Evolutionary conservation across 176 grass and related monocot species (phyloP).

Genomic region (Eragrostis curvula): DNA sequence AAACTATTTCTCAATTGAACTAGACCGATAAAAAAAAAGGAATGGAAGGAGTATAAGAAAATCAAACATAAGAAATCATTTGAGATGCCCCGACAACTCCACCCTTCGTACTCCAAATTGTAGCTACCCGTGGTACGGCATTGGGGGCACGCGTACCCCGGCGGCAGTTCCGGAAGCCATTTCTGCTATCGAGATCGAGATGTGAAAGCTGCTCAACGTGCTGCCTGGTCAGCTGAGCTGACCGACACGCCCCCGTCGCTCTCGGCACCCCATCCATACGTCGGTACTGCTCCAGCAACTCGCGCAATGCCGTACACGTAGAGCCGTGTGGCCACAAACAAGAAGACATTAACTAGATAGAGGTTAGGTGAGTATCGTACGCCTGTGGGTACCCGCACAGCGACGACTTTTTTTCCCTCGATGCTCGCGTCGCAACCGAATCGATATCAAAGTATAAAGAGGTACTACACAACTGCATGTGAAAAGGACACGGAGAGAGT

Average conservation of each 20-base stretch:
- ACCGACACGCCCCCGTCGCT: not conserved
- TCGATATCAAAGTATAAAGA: not conserved
- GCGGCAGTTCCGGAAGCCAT: not conserved
- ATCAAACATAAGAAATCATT: too few species aligned
- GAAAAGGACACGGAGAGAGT: not conserved
- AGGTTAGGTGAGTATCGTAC: not conserved
- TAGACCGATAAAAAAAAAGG: too few species aligned
- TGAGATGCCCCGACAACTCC: too few species aligned
- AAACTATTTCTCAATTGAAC: too few species aligned
- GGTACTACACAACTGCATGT: too few species aligned
- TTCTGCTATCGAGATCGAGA: not conserved
- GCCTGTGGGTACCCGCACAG: not conserved
- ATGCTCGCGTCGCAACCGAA: conserved; percentile 24
- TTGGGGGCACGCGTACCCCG: too few species aligned
- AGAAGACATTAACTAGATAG: not conserved
- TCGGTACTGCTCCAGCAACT: too few species aligned
- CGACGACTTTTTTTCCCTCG: not conserved
- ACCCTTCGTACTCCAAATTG: too few species aligned
- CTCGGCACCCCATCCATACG: not conserved
- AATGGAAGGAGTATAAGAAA: too few species aligned
- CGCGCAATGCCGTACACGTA: too few species aligned
- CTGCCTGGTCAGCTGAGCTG: not conserved
- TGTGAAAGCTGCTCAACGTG: not conserved
- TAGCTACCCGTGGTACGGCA: too few species aligned
- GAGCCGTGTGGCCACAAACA: not conserved